Conservation (phyloP, 768 basidiomycete species). For the Sistotremastrum niveocremeum region DNA sequence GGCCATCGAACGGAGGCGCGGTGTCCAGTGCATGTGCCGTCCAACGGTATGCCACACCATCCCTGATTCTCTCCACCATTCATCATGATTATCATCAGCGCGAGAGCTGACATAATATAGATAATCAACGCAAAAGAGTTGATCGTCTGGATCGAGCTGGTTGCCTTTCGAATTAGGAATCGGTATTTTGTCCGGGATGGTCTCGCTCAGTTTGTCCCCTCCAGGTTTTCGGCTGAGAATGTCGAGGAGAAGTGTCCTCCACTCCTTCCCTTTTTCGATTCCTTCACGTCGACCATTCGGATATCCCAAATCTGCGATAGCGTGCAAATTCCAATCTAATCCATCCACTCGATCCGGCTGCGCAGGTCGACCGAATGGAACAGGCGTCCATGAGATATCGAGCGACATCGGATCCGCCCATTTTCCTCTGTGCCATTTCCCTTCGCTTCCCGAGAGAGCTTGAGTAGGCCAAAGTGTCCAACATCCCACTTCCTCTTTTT, state of each 20-base stretch:
- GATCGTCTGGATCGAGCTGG: slow-evolving; percentile 22
- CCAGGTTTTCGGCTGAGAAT: slow-evolving; percentile 15
- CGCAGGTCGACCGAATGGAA: slow-evolving; percentile 17
- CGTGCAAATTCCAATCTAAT: not conserved
- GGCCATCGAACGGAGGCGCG: no score
- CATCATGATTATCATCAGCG: slow-evolving; percentile 10
- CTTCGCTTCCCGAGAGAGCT: slow-evolving; percentile 15
- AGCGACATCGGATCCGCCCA: slow-evolving; percentile 3
- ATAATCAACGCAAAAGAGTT: slow-evolving; percentile 27
- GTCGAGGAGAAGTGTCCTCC: slow-evolving; percentile 20
- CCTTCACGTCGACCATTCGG: slow-evolving; percentile 20
- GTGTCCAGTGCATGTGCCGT: not conserved
- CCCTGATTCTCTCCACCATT: slow-evolving; percentile 9
- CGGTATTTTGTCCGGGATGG: slow-evolving; percentile 11
- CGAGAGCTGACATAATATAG: slow-evolving; percentile 24
- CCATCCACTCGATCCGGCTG: not conserved
- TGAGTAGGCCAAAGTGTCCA: slow-evolving; percentile 28
- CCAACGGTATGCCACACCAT: slow-evolving; percentile 11
- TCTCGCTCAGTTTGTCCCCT: slow-evolving; percentile 7
- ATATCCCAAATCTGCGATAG: slow-evolving; percentile 21
- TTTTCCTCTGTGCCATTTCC: not conserved
- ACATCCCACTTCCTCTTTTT: slow-evolving; percentile 26
- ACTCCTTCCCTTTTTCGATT: slow-evolving; percentile 20
- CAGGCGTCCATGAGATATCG: slow-evolving; percentile 14
- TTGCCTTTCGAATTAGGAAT: slow-evolving; percentile 15